Evolutionary conservation across 371 early-diverging fungal species (phyloP).

Genomic region (Syncephalastrum contaminatum): DNA sequence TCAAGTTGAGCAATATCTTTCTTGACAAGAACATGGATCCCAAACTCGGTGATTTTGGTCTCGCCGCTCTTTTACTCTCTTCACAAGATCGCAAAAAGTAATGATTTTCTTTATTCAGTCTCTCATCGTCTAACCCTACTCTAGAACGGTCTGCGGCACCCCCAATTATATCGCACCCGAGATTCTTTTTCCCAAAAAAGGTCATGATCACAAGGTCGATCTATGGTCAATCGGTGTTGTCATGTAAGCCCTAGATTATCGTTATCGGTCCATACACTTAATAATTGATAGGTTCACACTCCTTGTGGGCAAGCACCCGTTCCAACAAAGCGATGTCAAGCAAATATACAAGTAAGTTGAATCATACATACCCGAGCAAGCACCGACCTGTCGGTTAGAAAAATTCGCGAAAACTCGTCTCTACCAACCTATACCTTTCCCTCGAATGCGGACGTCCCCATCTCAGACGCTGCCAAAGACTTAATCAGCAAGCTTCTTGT

Average conservation of each 20-base stretch:
- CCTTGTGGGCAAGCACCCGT: conserved; percentile 95
- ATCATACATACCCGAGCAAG: neutral
- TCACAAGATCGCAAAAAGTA: conserved; percentile 89
- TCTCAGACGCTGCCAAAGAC: conserved; percentile 74
- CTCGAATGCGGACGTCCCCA: conserved; percentile 32
- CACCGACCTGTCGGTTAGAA: conserved; percentile 1
- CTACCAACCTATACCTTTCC: conserved; percentile 81
- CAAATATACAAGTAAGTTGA: conserved; percentile 72
- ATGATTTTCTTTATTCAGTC: neutral
- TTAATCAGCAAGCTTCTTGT: conserved; percentile 81
- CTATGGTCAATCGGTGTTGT: conserved; percentile 98
- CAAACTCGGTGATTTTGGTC: conserved; percentile 98
- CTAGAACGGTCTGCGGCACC: conserved; percentile 95
- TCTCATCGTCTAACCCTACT: neutral
- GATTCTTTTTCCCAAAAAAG: conserved; percentile 81
- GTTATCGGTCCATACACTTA: neutral
- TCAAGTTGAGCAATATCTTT: conserved; percentile 97
- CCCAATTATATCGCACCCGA: conserved; percentile 99
- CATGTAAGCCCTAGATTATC: conserved; percentile 58
- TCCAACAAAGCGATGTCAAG: conserved; percentile 85
- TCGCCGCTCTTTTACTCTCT: conserved; percentile 78
- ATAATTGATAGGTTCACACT: conserved; percentile 73
- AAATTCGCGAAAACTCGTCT: conserved; percentile 70
- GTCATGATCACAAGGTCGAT: conserved; percentile 97
- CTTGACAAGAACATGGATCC: conserved; percentile 81